A percentile compares a stretch with the other conserved stretches of the same genome.
phyloP scores from a whole-genome alignment of 805 yeast species.

The Ogataea degrootiae region DNA sequence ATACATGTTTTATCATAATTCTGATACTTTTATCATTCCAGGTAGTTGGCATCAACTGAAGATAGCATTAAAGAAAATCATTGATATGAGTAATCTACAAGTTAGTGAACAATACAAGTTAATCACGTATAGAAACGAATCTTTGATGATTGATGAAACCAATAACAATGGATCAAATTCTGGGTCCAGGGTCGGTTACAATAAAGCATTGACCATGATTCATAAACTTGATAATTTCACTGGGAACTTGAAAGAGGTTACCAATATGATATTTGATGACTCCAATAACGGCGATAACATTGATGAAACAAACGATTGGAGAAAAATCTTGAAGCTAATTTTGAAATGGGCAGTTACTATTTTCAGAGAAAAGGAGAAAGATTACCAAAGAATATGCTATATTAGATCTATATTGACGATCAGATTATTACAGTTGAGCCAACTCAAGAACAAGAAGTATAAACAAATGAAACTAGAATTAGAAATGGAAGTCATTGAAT shows the following conservation, averaged over 20 bases:
- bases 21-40: constrained; percentile 62
- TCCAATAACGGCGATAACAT: constrained; percentile 11
- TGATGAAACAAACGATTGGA: constrained; percentile 22
- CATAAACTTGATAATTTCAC: constrained; percentile 25
- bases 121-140: constrained; percentile 65
- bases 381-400: constrained; percentile 18
- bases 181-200: constrained; percentile 10
- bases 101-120: constrained; percentile 49
- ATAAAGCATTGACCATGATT: constrained; percentile 18
- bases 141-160: constrained; percentile 50
- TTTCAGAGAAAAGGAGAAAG: constrained; percentile 13
- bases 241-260: constrained; percentile 13
- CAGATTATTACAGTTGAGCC: constrained; percentile 17
- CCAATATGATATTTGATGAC: constrained; percentile 23
- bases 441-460: constrained; percentile 19
- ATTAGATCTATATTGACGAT: constrained; percentile 23
- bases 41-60: constrained; percentile 55
- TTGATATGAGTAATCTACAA: constrained; percentile 29
- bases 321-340: constrained; percentile 14
- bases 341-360: constrained; percentile 30
- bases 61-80: constrained; percentile 39
- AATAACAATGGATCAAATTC: constrained; percentile 9
- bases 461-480: constrained; percentile 27
- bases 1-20: constrained; percentile 43
- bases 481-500: constrained; percentile 29